Base-by-base conservation (phyloP, 106 monocot genomes). In the Dendrobium nobile region DNA sequence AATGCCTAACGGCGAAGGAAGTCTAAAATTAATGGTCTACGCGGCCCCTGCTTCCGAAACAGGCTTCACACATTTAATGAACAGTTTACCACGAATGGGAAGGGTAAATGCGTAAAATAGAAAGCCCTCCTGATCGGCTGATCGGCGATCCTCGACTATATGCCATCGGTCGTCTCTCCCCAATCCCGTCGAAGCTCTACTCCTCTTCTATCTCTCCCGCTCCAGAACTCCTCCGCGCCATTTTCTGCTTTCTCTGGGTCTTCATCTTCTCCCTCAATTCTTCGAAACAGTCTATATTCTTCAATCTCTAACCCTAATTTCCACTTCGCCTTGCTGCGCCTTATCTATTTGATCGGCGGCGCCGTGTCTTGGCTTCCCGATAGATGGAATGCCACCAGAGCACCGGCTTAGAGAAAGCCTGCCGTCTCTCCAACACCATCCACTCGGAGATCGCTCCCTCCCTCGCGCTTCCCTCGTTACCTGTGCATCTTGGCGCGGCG, bases 401-500 rank as follows among this genome's bases (percentile, higher is more conserved):
- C 45, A 80, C 81, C 56, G 87, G 92, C 40, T 84, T 82, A 82
- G 95, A 98, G 88, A 88, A 81, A 79, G 84, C 85, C 20, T 95
- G 92, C 88, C 84, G 98, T 61, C 82, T 98, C 51, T 79, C 91
- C 19, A 96, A 96, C 85, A 90, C 88, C 75, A 80, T 80, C 19
- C 85, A 92, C 67, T 88, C 93, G 44, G 96, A 96, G 82, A 81
- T 96, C 82, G 87, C 85, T 13, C 87, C 96, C 0, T 85, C 91
- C 43, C 91, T 96, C 20, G 77, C 90, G 18, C 88, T 96, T 5
- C 96, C 96, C 51, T 83, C 85, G 27, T 93, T 96, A 22, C 90
- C 91, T 5, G 83, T 88, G 41, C 82, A 79, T 84, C 90, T 86
- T 41, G 96, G 96, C 56, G 81, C 86, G 24, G 77, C 82, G 17